Evolutionary conservation across 2,329 filamentous ascomycete genomes (phyloP), one percentile per base, ranked within the genome.

Genomic region (Aspergillus caelatus): DNA sequence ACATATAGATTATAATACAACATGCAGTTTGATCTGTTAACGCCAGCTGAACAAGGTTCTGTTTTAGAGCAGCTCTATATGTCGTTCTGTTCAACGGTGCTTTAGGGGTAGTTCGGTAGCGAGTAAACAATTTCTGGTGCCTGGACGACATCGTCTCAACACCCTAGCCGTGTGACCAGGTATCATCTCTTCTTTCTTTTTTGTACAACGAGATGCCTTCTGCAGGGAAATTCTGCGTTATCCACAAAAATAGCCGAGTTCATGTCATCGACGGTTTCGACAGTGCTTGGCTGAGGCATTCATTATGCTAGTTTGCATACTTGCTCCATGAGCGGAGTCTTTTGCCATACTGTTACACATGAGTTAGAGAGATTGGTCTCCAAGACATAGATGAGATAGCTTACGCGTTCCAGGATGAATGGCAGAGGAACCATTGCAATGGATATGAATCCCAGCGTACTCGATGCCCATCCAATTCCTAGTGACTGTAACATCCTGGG

Each of bases 381-480:
- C 11, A 32, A 23, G 28, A 10, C 12, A 19, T 8, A 23, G 12
- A 26, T 0, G 19, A 28, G 12, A 0, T 0, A 5, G 3, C 60
- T 43, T 30, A 53, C 54, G 19, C 60, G 30, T 21, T 58, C 46
- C 55, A 62, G n/a, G 12, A 63, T 59, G 5, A 62, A 65, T 34
- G 62, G 64, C 1, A 63, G n/a, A 5, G 77, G 78, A 30, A 78
- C 66, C 57, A 80, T 66, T 1, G 72, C 65, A 23, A 80, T 62
- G 0, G 74, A 72, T 7, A 81, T 68, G 30, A 75, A 75, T 0
- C 71, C 78, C 7, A 81, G 69, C 4, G 77, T 65, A 26, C 74
- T 77, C 3, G 67, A 74, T 4, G 76, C 78, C 74, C 78, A 79
- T 30, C 74, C 73, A 43, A 78, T 73, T 1, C 79, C 79, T 16